These are phyloP conservation scores for Halteria grandinella DNA, from an alignment of 73 alveolate species.

Conservation along the genomic window DNA sequence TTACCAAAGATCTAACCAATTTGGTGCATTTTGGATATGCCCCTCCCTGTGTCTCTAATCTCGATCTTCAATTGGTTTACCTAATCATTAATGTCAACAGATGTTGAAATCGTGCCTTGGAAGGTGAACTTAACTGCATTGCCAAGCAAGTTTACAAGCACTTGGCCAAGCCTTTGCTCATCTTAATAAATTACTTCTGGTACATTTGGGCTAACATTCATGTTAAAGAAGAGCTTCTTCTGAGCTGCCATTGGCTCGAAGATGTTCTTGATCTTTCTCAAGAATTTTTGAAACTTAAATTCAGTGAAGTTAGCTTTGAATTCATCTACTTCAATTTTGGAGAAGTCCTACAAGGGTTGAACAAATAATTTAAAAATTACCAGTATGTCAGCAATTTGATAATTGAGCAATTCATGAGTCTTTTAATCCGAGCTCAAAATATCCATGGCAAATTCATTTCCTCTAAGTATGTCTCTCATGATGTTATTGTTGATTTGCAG, in stretches of 20 bases:
- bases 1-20: slow-evolving; percentile 32
- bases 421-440: slow-evolving; percentile 1
- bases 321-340: slow-evolving; percentile 19
- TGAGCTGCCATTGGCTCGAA: background rate
- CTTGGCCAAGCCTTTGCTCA: slow-evolving; percentile 6
- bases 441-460: no score
- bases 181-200: slow-evolving; percentile 18
- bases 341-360: slow-evolving; percentile 19
- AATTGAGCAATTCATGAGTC: slow-evolving; percentile 6
- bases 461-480: background rate
- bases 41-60: slow-evolving; percentile 31
- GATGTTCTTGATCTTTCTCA: background rate
- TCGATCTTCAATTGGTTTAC: background rate
- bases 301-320: background rate
- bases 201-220: background rate
- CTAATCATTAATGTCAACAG: background rate
- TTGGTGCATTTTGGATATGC: background rate
- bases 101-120: slow-evolving; percentile 9
- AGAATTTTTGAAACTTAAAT: background rate
- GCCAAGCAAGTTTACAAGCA: slow-evolving; percentile 39
- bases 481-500: slow-evolving; percentile 17
- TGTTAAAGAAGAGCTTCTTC: background rate
- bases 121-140: slow-evolving; percentile 52
- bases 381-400: slow-evolving; percentile 23
- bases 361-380: no score